Conservation (phyloP, 1,139 yeast genomes). For the Pichia norvegensis region DNA sequence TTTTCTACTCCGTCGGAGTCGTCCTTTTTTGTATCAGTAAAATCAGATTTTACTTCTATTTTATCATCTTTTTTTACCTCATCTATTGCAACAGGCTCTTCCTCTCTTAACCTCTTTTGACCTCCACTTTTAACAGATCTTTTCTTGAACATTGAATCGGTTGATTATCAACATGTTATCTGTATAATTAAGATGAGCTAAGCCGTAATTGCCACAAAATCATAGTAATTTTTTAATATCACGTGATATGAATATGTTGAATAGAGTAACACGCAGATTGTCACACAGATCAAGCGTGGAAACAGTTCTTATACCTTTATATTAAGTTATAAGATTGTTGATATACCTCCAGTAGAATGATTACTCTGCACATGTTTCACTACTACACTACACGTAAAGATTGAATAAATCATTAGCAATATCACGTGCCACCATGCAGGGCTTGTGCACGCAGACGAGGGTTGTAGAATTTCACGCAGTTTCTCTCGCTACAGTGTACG, state of each 20-base stretch:
- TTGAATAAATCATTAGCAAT: too few species aligned
- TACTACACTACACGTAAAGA: too few species aligned
- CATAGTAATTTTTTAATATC: not conserved
- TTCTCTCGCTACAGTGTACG: not conserved
- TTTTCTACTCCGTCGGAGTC: not conserved
- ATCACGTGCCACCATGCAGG: not conserved
- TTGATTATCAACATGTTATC: not conserved
- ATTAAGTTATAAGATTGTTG: too few species aligned
- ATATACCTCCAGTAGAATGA: too few species aligned
- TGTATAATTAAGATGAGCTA: not conserved
- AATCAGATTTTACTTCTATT: not conserved
- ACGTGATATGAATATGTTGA: not conserved
- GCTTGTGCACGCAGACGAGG: not conserved
- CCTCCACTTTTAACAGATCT: constrained; percentile 3
- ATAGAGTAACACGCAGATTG: not conserved
- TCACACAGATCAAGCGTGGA: too few species aligned
- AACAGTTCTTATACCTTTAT: too few species aligned
- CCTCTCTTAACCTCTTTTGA: not conserved
- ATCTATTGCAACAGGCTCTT: not conserved
- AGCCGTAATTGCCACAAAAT: not conserved
- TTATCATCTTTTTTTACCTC: not conserved
- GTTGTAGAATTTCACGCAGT: not conserved
- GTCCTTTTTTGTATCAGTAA: not conserved
- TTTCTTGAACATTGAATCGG: constrained; percentile 10
- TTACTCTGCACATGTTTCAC: too few species aligned